Base-by-base conservation (phyloP, 2,329 filamentous ascomycete genomes). In the Periconia sp. region DNA sequence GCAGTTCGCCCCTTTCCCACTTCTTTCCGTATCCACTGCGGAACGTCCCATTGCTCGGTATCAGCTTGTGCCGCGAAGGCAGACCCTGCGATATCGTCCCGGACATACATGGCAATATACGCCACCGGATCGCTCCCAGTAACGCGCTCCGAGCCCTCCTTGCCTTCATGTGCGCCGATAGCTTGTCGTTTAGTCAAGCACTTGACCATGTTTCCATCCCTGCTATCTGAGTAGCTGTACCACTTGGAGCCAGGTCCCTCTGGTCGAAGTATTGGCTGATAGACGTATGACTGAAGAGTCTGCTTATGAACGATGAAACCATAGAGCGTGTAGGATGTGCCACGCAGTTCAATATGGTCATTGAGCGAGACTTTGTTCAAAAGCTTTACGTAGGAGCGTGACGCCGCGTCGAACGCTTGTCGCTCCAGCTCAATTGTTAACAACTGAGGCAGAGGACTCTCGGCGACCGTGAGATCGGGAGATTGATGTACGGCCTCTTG, bases 301-400 rank as follows among this genome's bases (percentile, higher is more conserved):
- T 81, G 82, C 46, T 77, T 78, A 56, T 86, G 83, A 3, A 82
- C 79, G 22, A 84, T 69, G 49, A 84, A 80, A 3, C 81, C 81
- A 50, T 82, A 85, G 0, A 86, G 72, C 2, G 76, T 77, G 56
- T 84, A 86, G 9, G 70, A 60, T 10, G 68, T 69, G 7, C 60
- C 70, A 18, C 71, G 57, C n/a, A 84, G 63, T 30, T 72, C 72
- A 18, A 85, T 59, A 9, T 74, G 65, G 40, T 85, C 81, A 38
- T 83, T 73, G 11, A 85, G 54, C 3, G 74, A 70, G n/a, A 86
- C 78, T 29, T 74, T 75, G 56, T 84, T 76, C 37, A 78, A 73
- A 5, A 82, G 59, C 49, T 85, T 77, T 36, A 78, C 75, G 77
- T 82, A 85, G 19, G 78, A 76, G 3, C 81, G 76, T 23, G 73